These are phyloP conservation scores for Dalbergia cultrata DNA, from an alignment of 306 rosid species.

Conservation along the genomic window DNA sequence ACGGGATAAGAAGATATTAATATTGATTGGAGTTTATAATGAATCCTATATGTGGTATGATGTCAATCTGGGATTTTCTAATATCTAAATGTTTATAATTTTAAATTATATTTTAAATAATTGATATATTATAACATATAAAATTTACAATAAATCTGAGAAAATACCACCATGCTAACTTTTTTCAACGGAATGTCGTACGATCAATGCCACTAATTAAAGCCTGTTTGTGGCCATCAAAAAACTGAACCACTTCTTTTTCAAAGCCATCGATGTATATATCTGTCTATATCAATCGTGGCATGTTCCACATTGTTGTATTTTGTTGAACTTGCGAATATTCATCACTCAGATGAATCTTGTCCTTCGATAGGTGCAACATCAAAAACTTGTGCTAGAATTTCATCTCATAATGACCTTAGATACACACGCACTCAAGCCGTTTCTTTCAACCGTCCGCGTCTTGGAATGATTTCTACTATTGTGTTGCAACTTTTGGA, in stretches of 20 bases:
- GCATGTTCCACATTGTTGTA: constrained; percentile 23
- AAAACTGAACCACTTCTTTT: constrained; percentile 34
- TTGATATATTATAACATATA: no score
- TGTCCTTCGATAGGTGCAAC: constrained; percentile 33
- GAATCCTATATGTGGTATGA: no score
- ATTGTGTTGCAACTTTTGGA: not conserved
- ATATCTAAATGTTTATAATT: no score
- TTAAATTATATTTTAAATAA: no score
- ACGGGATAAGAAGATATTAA: not conserved
- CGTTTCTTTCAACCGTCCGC: not conserved
- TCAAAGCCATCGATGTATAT: not conserved
- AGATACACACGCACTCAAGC: constrained; percentile 22
- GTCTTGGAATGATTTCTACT: not conserved
- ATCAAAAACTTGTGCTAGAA: constrained; percentile 19
- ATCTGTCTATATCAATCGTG: not conserved
- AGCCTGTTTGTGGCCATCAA: not conserved
- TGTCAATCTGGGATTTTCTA: no score
- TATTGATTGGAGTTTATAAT: no score
- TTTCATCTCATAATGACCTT: constrained; percentile 6
- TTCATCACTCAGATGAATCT: not conserved
- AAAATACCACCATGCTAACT: no score
- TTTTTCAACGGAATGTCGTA: constrained; percentile 18
- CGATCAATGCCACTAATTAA: not conserved
- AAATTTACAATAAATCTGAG: no score
- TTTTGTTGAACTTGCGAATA: not conserved